Percentiles rank a stretch among this genome's conserved stretches.
These are phyloP conservation scores for Acanthamoeba castellanii DNA, from an alignment of 208 protist genomes.

Conservation along the genomic window DNA sequence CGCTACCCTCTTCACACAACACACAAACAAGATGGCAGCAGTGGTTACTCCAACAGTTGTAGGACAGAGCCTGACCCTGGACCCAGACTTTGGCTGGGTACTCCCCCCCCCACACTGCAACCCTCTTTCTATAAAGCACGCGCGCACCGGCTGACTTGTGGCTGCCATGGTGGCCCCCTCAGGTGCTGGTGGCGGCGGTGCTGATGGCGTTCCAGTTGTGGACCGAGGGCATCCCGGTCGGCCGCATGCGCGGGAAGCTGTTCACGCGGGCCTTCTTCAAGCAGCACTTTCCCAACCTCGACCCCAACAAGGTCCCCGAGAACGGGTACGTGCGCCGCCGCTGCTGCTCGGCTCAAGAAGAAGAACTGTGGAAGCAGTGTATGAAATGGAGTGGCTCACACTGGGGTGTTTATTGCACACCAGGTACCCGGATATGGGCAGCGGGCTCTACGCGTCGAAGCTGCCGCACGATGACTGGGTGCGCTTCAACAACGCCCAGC, in stretches of 20 bases:
- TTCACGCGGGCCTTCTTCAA: constrained; percentile 25
- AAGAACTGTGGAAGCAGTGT: neutral
- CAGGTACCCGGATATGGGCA: constrained; percentile 40
- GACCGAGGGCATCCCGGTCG: neutral
- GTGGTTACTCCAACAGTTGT: too few relatives aligned
- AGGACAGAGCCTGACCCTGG: too few relatives aligned
- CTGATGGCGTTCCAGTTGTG: constrained; percentile 20
- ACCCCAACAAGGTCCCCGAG: neutral
- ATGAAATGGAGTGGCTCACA: neutral
- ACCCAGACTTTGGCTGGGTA: too few relatives aligned
- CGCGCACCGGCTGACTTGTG: too few relatives aligned
- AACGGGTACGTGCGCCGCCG: neutral
- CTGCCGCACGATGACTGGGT: constrained; percentile 32
- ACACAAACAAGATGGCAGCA: too few relatives aligned
- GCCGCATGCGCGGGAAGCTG: neutral
- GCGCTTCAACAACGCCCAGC: constrained; percentile 15
- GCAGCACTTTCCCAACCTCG: neutral
- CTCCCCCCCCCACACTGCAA: too few relatives aligned
- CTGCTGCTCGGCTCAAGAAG: neutral
- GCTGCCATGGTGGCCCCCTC: too few relatives aligned
- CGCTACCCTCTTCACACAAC: too few relatives aligned
- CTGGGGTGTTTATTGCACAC: too few relatives aligned
- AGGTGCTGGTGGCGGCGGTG: neutral
- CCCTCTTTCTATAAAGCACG: too few relatives aligned
- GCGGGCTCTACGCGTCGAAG: constrained; percentile 13